Conservation (phyloP, 305 asterid genomes). For the Plantago lanceolata region DNA sequence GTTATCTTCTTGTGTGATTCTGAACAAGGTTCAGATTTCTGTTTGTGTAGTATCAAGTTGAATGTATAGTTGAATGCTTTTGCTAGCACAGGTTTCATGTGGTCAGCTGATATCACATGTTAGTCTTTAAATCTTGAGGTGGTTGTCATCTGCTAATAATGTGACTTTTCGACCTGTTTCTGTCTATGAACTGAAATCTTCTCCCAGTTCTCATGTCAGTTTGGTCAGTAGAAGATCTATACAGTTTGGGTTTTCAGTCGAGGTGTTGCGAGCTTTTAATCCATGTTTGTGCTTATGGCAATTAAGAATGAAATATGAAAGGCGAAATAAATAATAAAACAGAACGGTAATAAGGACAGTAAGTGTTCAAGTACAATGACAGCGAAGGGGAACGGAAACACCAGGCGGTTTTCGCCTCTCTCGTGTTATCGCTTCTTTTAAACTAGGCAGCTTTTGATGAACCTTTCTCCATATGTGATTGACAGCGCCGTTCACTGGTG, state of each 20-base stretch:
- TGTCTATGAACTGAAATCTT: not conserved
- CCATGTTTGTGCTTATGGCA: not conserved
- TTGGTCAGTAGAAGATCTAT: no score
- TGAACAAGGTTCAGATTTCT: not conserved
- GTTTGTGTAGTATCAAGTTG: not conserved
- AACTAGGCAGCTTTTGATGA: slow-evolving; percentile 59
- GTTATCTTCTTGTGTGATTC: not conserved
- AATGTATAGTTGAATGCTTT: not conserved
- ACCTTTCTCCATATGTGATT: slow-evolving; percentile 84
- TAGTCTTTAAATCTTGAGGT: not conserved
- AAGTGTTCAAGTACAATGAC: slow-evolving; percentile 65
- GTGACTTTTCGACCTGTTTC: slow-evolving; percentile 2
- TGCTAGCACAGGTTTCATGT: slow-evolving; percentile 10
- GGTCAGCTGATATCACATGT: slow-evolving; percentile 4
- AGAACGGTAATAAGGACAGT: slow-evolving; percentile 1
- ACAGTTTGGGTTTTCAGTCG: not conserved
- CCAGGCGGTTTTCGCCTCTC: slow-evolving; percentile 79
- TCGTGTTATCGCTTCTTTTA: slow-evolving; percentile 66
- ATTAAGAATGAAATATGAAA: not conserved
- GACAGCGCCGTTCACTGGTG: slow-evolving; percentile 62
- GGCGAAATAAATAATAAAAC: not conserved
- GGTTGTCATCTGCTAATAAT: not conserved
- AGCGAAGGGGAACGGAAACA: slow-evolving; percentile 65
- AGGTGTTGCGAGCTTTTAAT: not conserved
- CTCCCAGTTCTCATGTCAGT: no score